A percentile compares a stretch with the other conserved stretches of the same genome.
Evolutionary conservation across 2,329 filamentous ascomycete species (phyloP).

Genomic region (Claviceps sp.): DNA sequence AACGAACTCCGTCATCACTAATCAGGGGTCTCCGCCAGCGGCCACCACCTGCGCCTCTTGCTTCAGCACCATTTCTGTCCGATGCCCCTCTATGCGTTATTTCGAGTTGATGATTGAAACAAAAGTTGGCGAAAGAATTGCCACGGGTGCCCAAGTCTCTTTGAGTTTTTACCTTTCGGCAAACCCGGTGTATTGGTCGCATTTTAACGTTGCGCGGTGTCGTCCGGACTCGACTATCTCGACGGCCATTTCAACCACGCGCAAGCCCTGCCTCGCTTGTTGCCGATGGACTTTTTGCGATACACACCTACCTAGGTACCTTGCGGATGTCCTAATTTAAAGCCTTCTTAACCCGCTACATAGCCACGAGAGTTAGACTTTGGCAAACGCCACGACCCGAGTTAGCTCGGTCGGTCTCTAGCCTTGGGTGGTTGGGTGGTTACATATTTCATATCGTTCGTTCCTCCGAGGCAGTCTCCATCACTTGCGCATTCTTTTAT

Average conservation of each 20-base stretch:
- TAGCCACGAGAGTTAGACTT: neutral
- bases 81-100: neutral
- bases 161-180: neutral
- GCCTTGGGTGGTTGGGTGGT: neutral
- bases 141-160: neutral
- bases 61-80: neutral
- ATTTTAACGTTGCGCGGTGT: neutral
- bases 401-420: neutral
- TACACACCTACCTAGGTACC: neutral
- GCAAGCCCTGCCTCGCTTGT: neutral
- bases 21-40: neutral
- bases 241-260: neutral
- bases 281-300: neutral
- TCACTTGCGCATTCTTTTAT: neutral
- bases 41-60: neutral
- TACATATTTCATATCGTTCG: neutral
- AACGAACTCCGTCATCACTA: neutral
- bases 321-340: neutral
- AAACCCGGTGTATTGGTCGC: neutral
- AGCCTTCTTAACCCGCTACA: neutral
- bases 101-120: slow-evolving; percentile 12
- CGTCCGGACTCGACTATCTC: neutral
- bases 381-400: neutral
- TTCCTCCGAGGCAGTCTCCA: neutral
- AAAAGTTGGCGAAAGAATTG: neutral